Base-by-base conservation (phyloP, 1,139 yeast species). In the Hansenula sp. region DNA sequence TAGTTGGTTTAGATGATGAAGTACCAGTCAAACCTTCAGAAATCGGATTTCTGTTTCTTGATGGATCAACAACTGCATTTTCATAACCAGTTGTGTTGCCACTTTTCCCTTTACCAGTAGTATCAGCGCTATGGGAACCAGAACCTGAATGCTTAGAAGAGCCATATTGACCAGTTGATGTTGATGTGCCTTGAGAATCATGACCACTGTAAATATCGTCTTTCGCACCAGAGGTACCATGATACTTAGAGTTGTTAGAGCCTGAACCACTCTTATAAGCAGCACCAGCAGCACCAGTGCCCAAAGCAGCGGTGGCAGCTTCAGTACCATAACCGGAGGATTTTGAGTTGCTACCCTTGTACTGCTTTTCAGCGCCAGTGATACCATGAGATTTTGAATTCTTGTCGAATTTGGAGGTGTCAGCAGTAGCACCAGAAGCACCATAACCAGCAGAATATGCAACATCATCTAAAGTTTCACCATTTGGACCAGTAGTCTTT, bases 261-360 rank as follows among this genome's bases (percentile, higher is more conserved):
- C 16, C 3, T 15, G 15, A 41, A n/a, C 15, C 27, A 5, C 13
- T 34, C 8, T 15, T 24, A 9, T 27, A 15, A 33, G 42, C 31
- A 29, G 41, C 29, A 36, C 33, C 38, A 34, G 42, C 36, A 25
- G 38, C 12, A 27, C 32, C 38, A 17, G 13, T 9, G 11, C 28
- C 34, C 8, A 37, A 36, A 29, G 51, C 36, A 24, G 37, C 34
- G 12, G 57, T 49, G 24, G 51, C 55, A 30, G 43, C 37, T 3
- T 45, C 39, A 13, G 50, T 50, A 32, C 52, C 35, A 15, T 41
- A 40, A 10, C 43, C 47, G 16, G 55, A 49, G 35, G 49, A 54
- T 27, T 55, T 55, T 25, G 51, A 46, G 4, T n/a, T n/a, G n/a
- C n/a, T n/a, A n/a, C n/a, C n/a, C n/a, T n/a, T n/a, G n/a, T n/a